These are phyloP conservation scores for Hypoxylon fuscum DNA, from an alignment of 495 filamentous ascomycete species.

Conservation along the genomic window DNA sequence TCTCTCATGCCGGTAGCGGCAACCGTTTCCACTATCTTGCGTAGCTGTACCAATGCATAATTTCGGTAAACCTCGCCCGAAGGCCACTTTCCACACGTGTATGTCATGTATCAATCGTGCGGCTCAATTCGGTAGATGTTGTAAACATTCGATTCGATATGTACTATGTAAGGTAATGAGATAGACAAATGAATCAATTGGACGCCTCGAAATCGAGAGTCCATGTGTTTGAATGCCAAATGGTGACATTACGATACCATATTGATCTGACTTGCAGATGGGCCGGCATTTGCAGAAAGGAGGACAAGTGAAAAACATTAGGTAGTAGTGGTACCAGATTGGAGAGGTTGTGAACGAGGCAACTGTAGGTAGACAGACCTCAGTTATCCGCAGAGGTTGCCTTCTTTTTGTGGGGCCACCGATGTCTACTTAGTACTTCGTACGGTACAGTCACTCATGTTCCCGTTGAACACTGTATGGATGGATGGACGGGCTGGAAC, in stretches of 20 bases:
- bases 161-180: no score
- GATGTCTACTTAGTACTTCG: background rate
- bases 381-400: no score
- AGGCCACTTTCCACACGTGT: conserved; percentile 36
- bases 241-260: conserved; percentile 27
- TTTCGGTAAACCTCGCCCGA: conserved; percentile 11
- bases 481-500: no score
- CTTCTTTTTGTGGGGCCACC: conserved; percentile 25
- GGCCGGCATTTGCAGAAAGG: conserved; percentile 25
- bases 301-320: background rate
- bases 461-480: no score
- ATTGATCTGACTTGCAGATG: conserved; percentile 26
- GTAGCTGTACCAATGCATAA: background rate
- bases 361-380: no score
- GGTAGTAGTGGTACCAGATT: no score
- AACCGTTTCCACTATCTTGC: background rate
- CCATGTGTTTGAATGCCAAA: conserved; percentile 24
- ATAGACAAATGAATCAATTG: conserved; percentile 23
- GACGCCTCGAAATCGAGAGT: conserved; percentile 21
- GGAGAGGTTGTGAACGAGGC: no score
- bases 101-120: conserved; percentile 20
- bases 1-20: background rate
- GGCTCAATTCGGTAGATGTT: conserved; percentile 32
- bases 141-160: conserved; percentile 8
- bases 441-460: background rate